These are phyloP conservation scores for Galerina marginata DNA, from an alignment of 768 basidiomycete species.

Conservation along the genomic window DNA sequence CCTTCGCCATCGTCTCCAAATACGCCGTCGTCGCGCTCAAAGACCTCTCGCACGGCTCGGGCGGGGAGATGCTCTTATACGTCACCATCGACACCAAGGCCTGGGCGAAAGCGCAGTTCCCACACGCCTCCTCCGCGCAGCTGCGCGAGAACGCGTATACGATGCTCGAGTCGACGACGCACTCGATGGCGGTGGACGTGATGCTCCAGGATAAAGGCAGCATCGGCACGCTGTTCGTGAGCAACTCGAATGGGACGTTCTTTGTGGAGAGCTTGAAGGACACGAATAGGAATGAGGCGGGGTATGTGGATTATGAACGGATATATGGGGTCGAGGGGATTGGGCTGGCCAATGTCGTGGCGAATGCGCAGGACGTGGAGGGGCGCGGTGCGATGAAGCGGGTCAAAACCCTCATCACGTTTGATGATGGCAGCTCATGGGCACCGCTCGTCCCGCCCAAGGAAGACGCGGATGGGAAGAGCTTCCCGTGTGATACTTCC, in stretches of 20 bases:
- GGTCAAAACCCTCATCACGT: conserved; percentile 83
- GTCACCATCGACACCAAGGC: conserved; percentile 81
- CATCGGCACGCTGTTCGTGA: conserved; percentile 93
- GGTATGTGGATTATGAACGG: conserved; percentile 93
- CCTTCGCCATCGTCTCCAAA: conserved; percentile 91
- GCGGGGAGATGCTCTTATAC: conserved; percentile 83
- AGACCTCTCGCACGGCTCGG: conserved; percentile 58
- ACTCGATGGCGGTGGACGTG: conserved; percentile 95
- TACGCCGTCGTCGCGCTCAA: conserved; percentile 91
- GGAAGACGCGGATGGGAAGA: conserved; percentile 62
- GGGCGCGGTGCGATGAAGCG: conserved; percentile 70
- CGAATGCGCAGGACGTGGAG: conserved; percentile 85
- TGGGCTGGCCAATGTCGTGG: conserved; percentile 87
- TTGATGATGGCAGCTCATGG: conserved; percentile 92
- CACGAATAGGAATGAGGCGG: conserved; percentile 88
- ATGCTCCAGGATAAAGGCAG: conserved; percentile 67
- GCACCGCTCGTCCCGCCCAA: conserved; percentile 60
- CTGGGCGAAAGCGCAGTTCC: conserved; percentile 93
- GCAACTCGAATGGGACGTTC: conserved; percentile 94
- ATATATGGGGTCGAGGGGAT: conserved; percentile 88
- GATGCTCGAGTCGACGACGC: conserved; percentile 90
- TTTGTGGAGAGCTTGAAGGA: conserved; percentile 91
- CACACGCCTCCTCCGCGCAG: conserved; percentile 80
- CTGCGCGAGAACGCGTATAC: conserved; percentile 95
- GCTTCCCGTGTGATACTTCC: conserved; percentile 64